Evolutionary conservation across 148 eudicot species (phyloP), one percentile per base, ranked within the genome.

Genomic region (Arctostaphylos glauca): DNA sequence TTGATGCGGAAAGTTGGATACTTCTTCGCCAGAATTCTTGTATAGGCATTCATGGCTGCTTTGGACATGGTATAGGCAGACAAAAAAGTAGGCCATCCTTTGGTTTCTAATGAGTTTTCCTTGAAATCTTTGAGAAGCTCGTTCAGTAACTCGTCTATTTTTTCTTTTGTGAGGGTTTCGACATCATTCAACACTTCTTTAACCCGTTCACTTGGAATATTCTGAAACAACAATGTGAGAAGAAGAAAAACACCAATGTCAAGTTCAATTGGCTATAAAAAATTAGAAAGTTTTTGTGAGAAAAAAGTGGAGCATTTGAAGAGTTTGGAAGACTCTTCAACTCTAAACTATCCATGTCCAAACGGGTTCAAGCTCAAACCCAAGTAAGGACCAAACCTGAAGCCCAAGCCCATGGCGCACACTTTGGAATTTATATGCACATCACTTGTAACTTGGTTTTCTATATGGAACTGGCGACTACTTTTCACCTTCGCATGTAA

Each of bases 141-240:
- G 12, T 85, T 84, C 47, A 89, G 6, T 2, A 90, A 73, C 66
- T 79, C 84, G 8, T 90, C 90, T 0, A 92, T 10, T 70, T 41
- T 82, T 54, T 86, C 91, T 83, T 90, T 91, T 74, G 92, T 85
- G n/a, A 89, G 90, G 74, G 19, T 85, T 47, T 90, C 89, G 0
- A n/a, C 80, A 53, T 91, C 72, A 31, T 50, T 56, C 25, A 91
- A 80, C 23, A 86, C 53, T 72, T 31, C 82, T 84, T 70, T 88
- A 25, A 84, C 87, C 85, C 86, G 58, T 77, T 87, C 87, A n/a
- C 60, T 66, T 3, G 53, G 44, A 25, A 84, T 21, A 38, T 23
- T 7, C 87, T 87, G 86, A 52, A 82, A 82, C 18, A 60, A n/a
- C 16, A 62, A 31, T 23, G 13, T 47, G 48, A n/a, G n/a, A n/a